Evolutionary conservation across 2,329 filamentous ascomycete genomes (phyloP).

Genomic region (Alternaria sp.): DNA sequence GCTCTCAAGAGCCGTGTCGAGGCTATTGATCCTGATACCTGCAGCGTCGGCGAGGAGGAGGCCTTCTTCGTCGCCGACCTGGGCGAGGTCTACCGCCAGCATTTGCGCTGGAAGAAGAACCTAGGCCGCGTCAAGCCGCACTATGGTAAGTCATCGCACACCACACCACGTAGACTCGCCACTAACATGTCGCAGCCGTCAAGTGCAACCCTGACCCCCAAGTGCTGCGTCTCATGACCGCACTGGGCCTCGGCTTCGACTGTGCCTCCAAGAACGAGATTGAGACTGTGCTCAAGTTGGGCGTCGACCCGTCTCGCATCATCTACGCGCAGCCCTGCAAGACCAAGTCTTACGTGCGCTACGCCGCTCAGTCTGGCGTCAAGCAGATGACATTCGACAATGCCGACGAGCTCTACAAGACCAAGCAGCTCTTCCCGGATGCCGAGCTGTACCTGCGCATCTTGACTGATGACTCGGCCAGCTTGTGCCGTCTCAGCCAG

Average conservation of each 20-base stretch:
- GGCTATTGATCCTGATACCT: conserved; percentile 83
- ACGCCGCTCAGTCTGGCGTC: conserved; percentile 82
- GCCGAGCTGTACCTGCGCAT: conserved; percentile 95
- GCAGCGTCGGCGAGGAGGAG: conserved; percentile 92
- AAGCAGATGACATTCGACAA: conserved; percentile 99
- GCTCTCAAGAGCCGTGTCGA: conserved; percentile 86
- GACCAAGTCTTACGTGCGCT: conserved; percentile 96
- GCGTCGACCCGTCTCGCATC: conserved; percentile 85
- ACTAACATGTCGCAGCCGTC: conserved; percentile 69
- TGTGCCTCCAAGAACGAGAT: conserved; percentile 98
- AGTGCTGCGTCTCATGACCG: conserved; percentile 85
- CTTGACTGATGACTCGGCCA: conserved; percentile 93
- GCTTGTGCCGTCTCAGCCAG: conserved; percentile 91
- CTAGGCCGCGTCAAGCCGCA: conserved; percentile 92
- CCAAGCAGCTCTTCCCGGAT: conserved; percentile 85
- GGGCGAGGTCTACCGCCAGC: conserved; percentile 98
- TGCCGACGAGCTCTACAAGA: conserved; percentile 96
- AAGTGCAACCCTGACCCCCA: conserved; percentile 97
- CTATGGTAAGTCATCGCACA: conserved; percentile 70
- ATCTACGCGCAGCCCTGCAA: conserved; percentile 99
- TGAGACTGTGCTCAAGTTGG: conserved; percentile 83
- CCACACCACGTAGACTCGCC: neutral
- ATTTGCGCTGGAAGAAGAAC: conserved; percentile 96
- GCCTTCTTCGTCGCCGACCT: conserved; percentile 98
- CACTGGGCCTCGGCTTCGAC: conserved; percentile 93